Conservation (phyloP, 139 green algal genomes). For the Desmodesmus armatus region DNA sequence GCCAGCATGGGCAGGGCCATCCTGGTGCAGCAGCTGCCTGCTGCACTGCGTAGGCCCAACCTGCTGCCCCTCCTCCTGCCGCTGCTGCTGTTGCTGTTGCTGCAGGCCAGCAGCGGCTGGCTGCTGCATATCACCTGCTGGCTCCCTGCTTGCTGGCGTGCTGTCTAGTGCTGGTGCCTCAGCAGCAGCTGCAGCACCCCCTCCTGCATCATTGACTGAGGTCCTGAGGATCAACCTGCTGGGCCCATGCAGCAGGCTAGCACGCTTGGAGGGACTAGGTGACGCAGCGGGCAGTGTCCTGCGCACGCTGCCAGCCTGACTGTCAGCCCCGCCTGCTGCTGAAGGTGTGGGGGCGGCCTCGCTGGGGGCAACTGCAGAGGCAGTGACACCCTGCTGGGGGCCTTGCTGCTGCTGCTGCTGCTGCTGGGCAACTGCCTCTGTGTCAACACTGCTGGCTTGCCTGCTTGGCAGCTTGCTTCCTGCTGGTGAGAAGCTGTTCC, state of each 20-base stretch:
- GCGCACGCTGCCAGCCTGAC: neutral
- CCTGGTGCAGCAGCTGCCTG: neutral
- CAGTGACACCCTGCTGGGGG: neutral
- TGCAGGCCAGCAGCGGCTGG: neutral
- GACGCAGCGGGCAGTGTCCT: neutral
- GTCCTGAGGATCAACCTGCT: constrained; percentile 33
- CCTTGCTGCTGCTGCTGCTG: neutral
- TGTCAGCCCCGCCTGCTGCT: neutral
- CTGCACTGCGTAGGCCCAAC: neutral
- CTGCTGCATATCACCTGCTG: neutral
- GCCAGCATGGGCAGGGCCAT: neutral
- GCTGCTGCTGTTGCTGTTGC: neutral
- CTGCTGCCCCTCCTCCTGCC: neutral
- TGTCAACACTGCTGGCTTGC: neutral
- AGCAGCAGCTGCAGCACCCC: neutral
- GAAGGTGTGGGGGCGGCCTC: neutral
- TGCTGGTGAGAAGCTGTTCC: constrained; percentile 7
- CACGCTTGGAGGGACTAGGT: constrained; percentile 8
- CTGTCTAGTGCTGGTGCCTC: neutral
- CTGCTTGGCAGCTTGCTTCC: neutral
- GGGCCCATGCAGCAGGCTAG: constrained; percentile 34
- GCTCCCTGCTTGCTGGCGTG: neutral
- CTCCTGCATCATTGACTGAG: neutral
- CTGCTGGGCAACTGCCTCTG: neutral
- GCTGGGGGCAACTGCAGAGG: neutral